Conservation (phyloP, 805 yeast genomes). For the Lipomyces yamadae region DNA sequence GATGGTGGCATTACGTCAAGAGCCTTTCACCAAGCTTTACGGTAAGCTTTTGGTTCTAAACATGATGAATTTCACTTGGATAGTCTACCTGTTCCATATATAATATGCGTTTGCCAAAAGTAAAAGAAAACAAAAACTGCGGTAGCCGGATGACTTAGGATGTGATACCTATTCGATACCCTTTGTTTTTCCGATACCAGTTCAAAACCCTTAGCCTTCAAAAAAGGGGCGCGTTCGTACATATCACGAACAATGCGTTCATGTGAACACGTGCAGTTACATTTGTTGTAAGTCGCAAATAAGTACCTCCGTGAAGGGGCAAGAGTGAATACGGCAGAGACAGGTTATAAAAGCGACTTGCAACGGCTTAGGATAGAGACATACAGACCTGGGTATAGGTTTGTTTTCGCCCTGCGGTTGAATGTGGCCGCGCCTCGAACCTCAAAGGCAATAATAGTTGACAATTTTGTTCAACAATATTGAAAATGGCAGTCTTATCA, state of each 20-base stretch:
- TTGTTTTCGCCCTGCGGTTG: too few relatives aligned
- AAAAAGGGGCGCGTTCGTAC: too few relatives aligned
- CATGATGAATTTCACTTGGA: background rate
- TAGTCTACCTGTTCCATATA: background rate
- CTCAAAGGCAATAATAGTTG: background rate
- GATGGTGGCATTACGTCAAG: constrained; percentile 43
- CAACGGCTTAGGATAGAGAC: background rate
- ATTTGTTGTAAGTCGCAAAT: too few relatives aligned
- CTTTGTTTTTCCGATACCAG: too few relatives aligned
- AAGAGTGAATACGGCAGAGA: background rate
- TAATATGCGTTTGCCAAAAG: too few relatives aligned
- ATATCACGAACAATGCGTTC: too few relatives aligned
- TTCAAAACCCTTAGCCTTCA: too few relatives aligned
- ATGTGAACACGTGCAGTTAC: too few relatives aligned
- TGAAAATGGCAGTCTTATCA: background rate
- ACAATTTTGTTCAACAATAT: background rate
- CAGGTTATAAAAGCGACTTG: background rate
- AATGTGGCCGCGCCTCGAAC: background rate
- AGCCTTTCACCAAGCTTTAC: constrained; percentile 38
- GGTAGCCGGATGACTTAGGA: too few relatives aligned
- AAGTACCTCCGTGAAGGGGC: too few relatives aligned
- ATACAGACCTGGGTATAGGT: background rate
- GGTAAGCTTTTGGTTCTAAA: constrained; percentile 41
- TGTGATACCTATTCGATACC: too few relatives aligned
- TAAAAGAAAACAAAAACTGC: too few relatives aligned